These are phyloP conservation scores for Hypoxylon rickii DNA, from an alignment of 495 filamentous ascomycete genomes.

Conservation along the genomic window DNA sequence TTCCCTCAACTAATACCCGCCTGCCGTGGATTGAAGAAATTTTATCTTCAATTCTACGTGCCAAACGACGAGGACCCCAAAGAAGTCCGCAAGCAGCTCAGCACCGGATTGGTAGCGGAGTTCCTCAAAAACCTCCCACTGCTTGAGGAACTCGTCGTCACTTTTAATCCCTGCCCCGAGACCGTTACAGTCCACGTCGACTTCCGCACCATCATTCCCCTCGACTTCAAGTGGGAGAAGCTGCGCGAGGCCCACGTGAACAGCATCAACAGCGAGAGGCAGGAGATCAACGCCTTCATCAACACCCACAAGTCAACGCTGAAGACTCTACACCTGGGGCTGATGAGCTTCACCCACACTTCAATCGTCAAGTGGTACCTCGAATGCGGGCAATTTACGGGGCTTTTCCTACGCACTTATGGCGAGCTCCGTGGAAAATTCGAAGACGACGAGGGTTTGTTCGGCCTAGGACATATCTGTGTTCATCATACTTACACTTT, in stretches of 20 bases:
- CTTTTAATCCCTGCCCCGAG: too few species aligned
- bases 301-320: slow-evolving; percentile 1
- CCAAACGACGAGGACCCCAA: not conserved
- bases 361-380: too few species aligned
- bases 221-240: not conserved
- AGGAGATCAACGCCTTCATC: slow-evolving; percentile 2
- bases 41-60: not conserved
- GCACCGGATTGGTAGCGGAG: not conserved
- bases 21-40: not conserved
- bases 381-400: too few species aligned
- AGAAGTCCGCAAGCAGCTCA: not conserved
- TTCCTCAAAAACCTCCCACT: not conserved
- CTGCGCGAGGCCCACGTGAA: not conserved
- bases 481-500: too few species aligned
- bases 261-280: not conserved
- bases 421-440: too few species aligned
- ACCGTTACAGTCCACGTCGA: not conserved
- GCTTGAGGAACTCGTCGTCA: not conserved
- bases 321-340: not conserved
- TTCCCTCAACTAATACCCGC: not conserved
- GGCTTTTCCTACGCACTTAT: too few species aligned
- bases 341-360: too few species aligned
- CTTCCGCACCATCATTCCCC: not conserved
- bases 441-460: too few species aligned
- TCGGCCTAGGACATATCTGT: too few species aligned